phyloP scores from a whole-genome alignment of 2,329 filamentous ascomycete species.

The Trichoderma afroharzianum region DNA sequence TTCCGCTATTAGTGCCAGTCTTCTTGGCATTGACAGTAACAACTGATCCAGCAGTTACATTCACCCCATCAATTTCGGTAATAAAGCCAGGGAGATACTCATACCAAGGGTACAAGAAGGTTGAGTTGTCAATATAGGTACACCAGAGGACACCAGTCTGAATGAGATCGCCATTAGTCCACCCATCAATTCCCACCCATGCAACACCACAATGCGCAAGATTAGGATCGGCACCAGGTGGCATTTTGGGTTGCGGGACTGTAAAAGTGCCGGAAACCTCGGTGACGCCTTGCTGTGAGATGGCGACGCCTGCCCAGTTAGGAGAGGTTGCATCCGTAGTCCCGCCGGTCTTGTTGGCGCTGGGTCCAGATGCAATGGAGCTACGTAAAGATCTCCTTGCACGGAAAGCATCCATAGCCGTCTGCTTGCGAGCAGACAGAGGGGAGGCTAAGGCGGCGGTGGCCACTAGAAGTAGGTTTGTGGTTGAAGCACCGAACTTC shows the following conservation, averaged over 20 bases:
- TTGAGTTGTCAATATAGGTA: background rate
- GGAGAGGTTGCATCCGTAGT: background rate
- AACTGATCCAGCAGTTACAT: conserved; percentile 1
- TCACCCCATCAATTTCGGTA: background rate
- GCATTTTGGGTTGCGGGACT: background rate
- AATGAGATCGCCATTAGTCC: background rate
- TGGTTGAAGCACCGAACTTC: background rate
- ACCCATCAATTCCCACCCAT: conserved; percentile 6
- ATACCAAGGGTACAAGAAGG: conserved; percentile 3
- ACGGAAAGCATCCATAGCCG: conserved; percentile 1
- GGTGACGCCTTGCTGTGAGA: background rate
- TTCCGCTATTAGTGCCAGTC: background rate
- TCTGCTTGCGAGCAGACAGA: background rate
- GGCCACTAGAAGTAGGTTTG: background rate
- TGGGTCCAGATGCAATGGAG: background rate
- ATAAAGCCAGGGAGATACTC: background rate
- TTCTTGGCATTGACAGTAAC: conserved; percentile 3
- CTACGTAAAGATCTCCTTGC: background rate
- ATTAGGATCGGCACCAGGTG: background rate
- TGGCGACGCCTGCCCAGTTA: background rate
- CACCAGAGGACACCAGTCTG: conserved; percentile 8
- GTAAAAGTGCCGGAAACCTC: conserved; percentile 1
- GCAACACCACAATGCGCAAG: background rate
- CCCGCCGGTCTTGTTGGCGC: background rate
- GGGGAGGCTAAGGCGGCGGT: background rate